Percentiles rank a stretch among this genome's conserved stretches.
phyloP scores from a whole-genome alignment of 805 yeast species.

The Zygoascus biomembranicola region DNA sequence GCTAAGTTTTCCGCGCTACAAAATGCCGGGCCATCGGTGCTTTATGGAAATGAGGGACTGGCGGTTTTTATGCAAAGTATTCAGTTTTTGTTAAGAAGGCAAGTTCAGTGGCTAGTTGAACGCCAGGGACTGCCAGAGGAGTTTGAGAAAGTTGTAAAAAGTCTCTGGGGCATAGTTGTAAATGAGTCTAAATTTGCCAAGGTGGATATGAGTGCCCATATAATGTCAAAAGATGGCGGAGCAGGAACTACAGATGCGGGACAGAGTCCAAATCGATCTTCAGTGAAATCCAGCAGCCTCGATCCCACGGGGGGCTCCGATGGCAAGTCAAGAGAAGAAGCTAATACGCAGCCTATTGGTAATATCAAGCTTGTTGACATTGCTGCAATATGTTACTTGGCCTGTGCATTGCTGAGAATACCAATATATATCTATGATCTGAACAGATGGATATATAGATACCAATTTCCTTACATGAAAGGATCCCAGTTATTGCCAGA shows the following conservation, averaged over 20 bases:
- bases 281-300: neutral
- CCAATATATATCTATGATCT: conserved; percentile 23
- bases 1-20: neutral
- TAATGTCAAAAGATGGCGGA: neutral
- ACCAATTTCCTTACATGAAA: conserved; percentile 26
- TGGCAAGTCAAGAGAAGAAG: neutral
- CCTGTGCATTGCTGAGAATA: conserved; percentile 15
- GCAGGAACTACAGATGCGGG: neutral
- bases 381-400: conserved; percentile 28
- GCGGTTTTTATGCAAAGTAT: conserved; percentile 37
- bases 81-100: conserved; percentile 45
- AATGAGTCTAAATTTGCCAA: conserved; percentile 18
- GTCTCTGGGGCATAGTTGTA: conserved; percentile 17
- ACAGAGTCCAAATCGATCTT: neutral
- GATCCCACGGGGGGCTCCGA: neutral
- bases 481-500: conserved; percentile 10
- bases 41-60: conserved; percentile 44
- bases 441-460: conserved; percentile 20
- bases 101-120: conserved; percentile 35
- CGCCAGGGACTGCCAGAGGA: conserved; percentile 20
- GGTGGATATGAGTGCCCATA: neutral
- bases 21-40: conserved; percentile 16
- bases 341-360: neutral
- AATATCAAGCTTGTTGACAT: conserved; percentile 1
- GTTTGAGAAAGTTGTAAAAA: conserved; percentile 17